Conservation (phyloP, 2,329 filamentous ascomycete genomes). For the Cladosporium sp. region DNA sequence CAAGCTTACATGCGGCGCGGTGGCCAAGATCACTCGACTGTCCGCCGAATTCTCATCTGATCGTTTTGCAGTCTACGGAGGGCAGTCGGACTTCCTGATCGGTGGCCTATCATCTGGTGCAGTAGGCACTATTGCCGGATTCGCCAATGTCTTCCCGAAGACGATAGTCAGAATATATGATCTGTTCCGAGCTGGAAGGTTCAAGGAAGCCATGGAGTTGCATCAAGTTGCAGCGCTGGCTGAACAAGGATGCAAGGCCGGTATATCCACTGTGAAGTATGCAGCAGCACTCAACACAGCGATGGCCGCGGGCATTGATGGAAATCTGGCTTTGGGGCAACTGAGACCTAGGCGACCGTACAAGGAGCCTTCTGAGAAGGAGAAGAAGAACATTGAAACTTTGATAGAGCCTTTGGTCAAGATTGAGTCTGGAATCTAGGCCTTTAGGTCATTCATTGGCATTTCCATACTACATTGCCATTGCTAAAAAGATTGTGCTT, state of each 20-base stretch:
- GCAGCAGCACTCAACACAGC: conserved; percentile 59
- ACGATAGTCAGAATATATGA: conserved; percentile 56
- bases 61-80: conserved; percentile 61
- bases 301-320: conserved; percentile 52
- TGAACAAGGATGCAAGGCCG: conserved; percentile 62
- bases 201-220: conserved; percentile 55
- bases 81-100: conserved; percentile 64
- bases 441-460: no score
- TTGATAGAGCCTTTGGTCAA: conserved; percentile 22
- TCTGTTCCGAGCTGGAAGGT: conserved; percentile 56
- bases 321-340: conserved; percentile 46
- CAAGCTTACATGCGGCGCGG: conserved; percentile 61
- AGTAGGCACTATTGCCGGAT: conserved; percentile 49
- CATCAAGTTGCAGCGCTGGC: conserved; percentile 61
- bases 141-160: conserved; percentile 54
- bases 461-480: no score
- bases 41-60: conserved; percentile 49
- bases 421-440: neutral
- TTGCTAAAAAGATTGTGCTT: no score
- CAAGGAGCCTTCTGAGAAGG: conserved; percentile 38
- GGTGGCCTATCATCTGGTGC: conserved; percentile 45
- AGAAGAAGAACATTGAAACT: conserved; percentile 37
- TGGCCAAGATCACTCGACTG: conserved; percentile 57
- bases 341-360: conserved; percentile 59
- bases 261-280: conserved; percentile 66